Base-by-base conservation (phyloP, 768 basidiomycete genomes). In the Terana coerulea region DNA sequence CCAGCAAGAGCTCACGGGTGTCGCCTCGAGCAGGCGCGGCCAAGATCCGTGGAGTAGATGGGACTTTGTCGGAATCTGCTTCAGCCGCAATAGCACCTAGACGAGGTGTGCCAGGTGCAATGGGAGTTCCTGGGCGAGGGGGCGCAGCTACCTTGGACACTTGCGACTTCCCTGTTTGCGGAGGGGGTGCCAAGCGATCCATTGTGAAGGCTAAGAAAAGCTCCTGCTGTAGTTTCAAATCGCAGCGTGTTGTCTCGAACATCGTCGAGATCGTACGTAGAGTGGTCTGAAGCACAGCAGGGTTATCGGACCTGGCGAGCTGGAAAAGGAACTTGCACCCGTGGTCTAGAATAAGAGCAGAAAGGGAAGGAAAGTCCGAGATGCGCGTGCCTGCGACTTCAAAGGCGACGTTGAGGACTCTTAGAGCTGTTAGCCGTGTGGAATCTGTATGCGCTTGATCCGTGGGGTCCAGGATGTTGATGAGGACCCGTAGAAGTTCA, bases 251-350 rank as follows among this genome's bases (percentile, higher is more conserved):
- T 2, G 91, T 88, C 52, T 91, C 84, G 60, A 98, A 86, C 55
- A 98, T 77, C 6, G 91, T 92, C 11, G 90, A 84, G 56, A 91
- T 89, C 1, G 89, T 86, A 22, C 95, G 86, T 24, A 99, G 74
- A 15, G 93, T 78, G 49, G 81, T 74, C 39, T 91, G 84, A 9
- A 98, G 77, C 44, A 99, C 80, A 41, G 78, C 75, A 8, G 80
- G 77, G 52, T 91, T 89, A 56, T 97, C 94, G 1, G 93, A 94
- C 30, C 95, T 83, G 19, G 93, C 94, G 30, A 99, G 82, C 70
- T 97, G 95, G 76, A 99, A 98, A 28, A 99, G 81, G 64, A 88
- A 94, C 72, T 95, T 95, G 77, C 95, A 98, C 0, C 91, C 94
- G 42, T 87, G 77, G 64, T 99, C 95, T 12, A 89, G 70, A 29